A percentile compares a stretch with the other conserved stretches of the same genome.
Evolutionary conservation across 345 rosid genomes (phyloP).

Genomic region (Heritiera fomes): DNA sequence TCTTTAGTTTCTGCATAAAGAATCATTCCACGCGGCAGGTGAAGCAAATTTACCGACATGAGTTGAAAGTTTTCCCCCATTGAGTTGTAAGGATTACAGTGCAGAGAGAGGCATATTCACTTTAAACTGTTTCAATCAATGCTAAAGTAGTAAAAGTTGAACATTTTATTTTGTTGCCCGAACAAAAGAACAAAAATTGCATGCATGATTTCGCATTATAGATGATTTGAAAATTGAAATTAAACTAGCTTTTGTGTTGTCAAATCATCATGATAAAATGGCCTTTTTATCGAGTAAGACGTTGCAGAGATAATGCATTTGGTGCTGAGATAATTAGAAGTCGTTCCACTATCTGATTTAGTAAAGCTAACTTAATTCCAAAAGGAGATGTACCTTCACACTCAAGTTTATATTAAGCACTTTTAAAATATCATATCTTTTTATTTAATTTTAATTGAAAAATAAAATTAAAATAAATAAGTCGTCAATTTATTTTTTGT

Average conservation of each 20-base stretch:
- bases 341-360: not conserved
- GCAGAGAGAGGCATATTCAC: not conserved
- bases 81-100: not conserved
- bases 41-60: not conserved
- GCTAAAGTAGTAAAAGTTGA: constrained; percentile 11
- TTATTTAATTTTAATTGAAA: no score
- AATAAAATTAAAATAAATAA: no score
- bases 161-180: not conserved
- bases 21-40: constrained; percentile 8
- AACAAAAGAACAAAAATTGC: constrained; percentile 13
- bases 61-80: not conserved
- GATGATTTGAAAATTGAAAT: constrained; percentile 13
- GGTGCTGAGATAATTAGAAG: not conserved
- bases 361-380: not conserved
- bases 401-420: not conserved
- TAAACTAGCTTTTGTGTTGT: constrained; percentile 6
- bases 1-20: constrained; percentile 4
- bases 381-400: not conserved
- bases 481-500: no score
- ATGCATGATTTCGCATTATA: constrained; percentile 19
- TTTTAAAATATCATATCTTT: not conserved
- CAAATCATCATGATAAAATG: constrained; percentile 19
- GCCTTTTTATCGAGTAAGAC: not conserved
- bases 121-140: not conserved
- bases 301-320: constrained; percentile 6